These are phyloP conservation scores for Pancytospora epiphaga DNA, from an alignment of 371 early-diverging fungal genomes.

Conservation along the genomic window DNA sequence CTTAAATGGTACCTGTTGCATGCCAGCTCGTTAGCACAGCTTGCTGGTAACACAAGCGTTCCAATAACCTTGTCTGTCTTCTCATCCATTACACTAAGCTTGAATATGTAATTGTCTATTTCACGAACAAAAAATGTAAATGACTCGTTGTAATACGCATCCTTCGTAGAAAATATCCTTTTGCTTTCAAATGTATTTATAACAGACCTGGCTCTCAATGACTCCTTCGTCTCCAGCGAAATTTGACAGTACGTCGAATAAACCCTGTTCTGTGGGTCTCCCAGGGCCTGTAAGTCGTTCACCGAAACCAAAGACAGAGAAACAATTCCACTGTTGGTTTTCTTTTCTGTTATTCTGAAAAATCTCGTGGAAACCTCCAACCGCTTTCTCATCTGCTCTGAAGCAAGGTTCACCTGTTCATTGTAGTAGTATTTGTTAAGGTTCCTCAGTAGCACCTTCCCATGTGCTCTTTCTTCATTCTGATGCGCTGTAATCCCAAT, in stretches of 20 bases:
- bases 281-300: slow-evolving; percentile 49
- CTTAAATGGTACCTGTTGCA: slow-evolving; percentile 40
- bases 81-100: slow-evolving; percentile 41
- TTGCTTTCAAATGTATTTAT: slow-evolving; percentile 52
- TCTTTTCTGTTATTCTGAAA: slow-evolving; percentile 28
- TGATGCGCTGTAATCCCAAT: slow-evolving; percentile 33
- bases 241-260: slow-evolving; percentile 49
- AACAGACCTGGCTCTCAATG: slow-evolving; percentile 22
- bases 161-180: slow-evolving; percentile 44
- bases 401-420: slow-evolving; percentile 11
- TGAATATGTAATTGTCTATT: slow-evolving; percentile 46
- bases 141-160: slow-evolving; percentile 54
- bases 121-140: slow-evolving; percentile 55
- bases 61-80: slow-evolving; percentile 42
- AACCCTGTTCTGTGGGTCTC: slow-evolving; percentile 14
- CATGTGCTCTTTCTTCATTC: slow-evolving; percentile 9
- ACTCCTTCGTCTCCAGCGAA: slow-evolving; percentile 18
- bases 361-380: slow-evolving; percentile 20
- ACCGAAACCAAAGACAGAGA: slow-evolving; percentile 48
- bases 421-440: slow-evolving; percentile 22
- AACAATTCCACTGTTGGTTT: slow-evolving; percentile 43
- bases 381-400: neutral
- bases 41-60: slow-evolving; percentile 35
- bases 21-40: slow-evolving; percentile 28
- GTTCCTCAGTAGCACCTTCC: slow-evolving; percentile 42